Percentiles rank a stretch among this genome's conserved stretches.
These are phyloP conservation scores for peach (Prunus persica) DNA, from an alignment of 306 rosid species.

Conservation along the genomic window Prunus_persica_NCBIv2 NC_034014.1:11614001-11614500, in stretches of 20 bases:
- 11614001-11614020: neutral
- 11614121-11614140: neutral
- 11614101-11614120: neutral
- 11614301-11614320: neutral
- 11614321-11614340: slow-evolving; percentile 16
- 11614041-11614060: neutral
- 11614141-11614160: neutral
- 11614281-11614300: neutral
- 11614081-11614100: neutral
- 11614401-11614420: slow-evolving; percentile 77
- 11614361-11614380: slow-evolving; percentile 85
- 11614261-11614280: neutral
- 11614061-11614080: neutral
- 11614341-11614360: slow-evolving; percentile 54
- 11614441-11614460: slow-evolving; percentile 49
- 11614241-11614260: neutral
- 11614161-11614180: neutral
- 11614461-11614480: slow-evolving; percentile 4
- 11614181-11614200: neutral
- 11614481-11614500: neutral
- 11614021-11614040: neutral
- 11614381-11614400: slow-evolving; percentile 83
- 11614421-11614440: slow-evolving; percentile 66
- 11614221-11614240: neutral
- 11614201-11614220: neutral